These are phyloP conservation scores for Phoma sp. DNA, from an alignment of 2,329 filamentous ascomycete species.

Conservation along the genomic window DNA sequence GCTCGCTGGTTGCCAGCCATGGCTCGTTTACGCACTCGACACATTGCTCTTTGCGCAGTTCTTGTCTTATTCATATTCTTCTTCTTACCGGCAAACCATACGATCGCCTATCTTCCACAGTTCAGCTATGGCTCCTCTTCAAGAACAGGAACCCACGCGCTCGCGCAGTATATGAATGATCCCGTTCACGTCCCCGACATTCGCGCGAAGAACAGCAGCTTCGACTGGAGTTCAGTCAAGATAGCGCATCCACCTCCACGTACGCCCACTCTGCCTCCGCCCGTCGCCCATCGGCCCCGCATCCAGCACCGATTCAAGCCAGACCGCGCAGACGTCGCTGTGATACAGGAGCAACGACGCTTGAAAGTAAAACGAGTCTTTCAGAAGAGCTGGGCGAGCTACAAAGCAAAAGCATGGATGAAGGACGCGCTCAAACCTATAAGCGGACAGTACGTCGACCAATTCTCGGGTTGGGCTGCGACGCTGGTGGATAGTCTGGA, in stretches of 20 bases:
- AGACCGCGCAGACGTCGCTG: slow-evolving; percentile 25
- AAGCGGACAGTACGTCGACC: slow-evolving; percentile 59
- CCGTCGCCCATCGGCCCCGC: slow-evolving; percentile 37
- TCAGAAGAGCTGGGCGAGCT: slow-evolving; percentile 59
- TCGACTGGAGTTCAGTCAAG: slow-evolving; percentile 41
- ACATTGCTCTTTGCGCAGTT: slow-evolving; percentile 33
- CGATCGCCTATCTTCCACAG: slow-evolving; percentile 12
- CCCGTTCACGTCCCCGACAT: slow-evolving; percentile 29
- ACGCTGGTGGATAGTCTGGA: slow-evolving; percentile 71
- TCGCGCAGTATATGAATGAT: slow-evolving; percentile 45
- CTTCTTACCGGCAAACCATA: slow-evolving; percentile 29
- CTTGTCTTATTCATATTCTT: slow-evolving; percentile 38
- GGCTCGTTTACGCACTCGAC: slow-evolving; percentile 39
- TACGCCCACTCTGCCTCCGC: slow-evolving; percentile 36
- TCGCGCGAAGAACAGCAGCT: slow-evolving; percentile 33
- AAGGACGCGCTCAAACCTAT: slow-evolving; percentile 68
- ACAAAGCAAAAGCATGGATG: slow-evolving; percentile 68
- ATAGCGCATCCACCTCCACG: slow-evolving; percentile 37
- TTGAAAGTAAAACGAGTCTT: slow-evolving; percentile 42
- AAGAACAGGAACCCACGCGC: slow-evolving; percentile 24
- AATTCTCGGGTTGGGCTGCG: slow-evolving; percentile 71
- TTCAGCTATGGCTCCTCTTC: slow-evolving; percentile 13
- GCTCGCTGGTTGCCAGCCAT: slow-evolving; percentile 24
- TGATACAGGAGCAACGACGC: slow-evolving; percentile 34
- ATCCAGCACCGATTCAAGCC: slow-evolving; percentile 41